These are phyloP conservation scores for Didymella glomerata DNA, from an alignment of 2,329 filamentous ascomycete genomes.

Conservation along the genomic window DNA sequence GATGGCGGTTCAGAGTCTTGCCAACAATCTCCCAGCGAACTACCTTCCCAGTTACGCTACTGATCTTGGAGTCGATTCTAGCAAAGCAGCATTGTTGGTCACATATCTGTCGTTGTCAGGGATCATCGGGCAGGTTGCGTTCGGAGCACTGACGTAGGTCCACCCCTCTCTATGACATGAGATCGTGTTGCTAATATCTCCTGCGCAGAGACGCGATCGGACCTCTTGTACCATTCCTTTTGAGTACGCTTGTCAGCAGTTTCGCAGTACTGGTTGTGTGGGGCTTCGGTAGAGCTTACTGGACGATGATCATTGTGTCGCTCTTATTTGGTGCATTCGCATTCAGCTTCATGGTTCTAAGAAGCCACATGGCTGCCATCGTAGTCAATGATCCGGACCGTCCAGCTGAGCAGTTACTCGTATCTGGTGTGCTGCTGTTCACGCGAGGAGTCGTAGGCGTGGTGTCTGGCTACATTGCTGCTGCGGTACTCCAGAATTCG, in stretches of 20 bases:
- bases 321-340: constrained; percentile 6
- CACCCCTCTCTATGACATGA: too few species aligned
- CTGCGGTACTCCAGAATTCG: not conserved
- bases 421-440: constrained; percentile 6
- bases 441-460: not conserved
- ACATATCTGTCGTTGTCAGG: constrained; percentile 4
- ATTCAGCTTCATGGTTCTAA: constrained; percentile 6
- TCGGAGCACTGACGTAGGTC: constrained; percentile 5
- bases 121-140: not conserved
- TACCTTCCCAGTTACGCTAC: constrained; percentile 7
- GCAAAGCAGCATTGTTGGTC: not conserved
- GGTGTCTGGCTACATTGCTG: not conserved
- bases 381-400: not conserved
- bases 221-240: constrained; percentile 5
- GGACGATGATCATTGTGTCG: constrained; percentile 2
- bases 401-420: not conserved
- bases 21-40: constrained; percentile 1
- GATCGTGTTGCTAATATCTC: not conserved
- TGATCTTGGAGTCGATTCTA: not conserved
- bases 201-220: constrained; percentile 3
- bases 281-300: constrained; percentile 4
- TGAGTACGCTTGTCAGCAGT: constrained; percentile 5
- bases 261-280: constrained; percentile 1
- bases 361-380: constrained; percentile 3
- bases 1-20: constrained; percentile 2